Evolutionary conservation across 352 stramenopile species (phyloP), one percentile per base, ranked within the genome.

Genomic region (Phytophthora hibernalis): DNA sequence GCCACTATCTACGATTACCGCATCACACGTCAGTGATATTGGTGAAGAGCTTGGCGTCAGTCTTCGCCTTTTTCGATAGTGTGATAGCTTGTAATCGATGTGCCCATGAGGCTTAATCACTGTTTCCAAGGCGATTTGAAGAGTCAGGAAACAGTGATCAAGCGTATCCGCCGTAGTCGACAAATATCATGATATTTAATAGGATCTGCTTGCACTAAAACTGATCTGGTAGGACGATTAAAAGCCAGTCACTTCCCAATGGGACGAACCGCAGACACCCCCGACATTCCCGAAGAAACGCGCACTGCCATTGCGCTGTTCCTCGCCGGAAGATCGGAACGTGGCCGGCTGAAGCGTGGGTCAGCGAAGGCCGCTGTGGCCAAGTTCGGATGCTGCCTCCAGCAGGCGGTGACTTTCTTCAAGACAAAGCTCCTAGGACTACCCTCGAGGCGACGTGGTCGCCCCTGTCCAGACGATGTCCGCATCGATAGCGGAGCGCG

Each of bases 1-100:
- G 22, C 28, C 42, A 20, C n/a, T 35, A 20, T 61, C 53, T 43
- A 61, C 26, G 4, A 26, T 26, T 16, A n/a, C 18, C 18, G 40
- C 28, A 21, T 44, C 37, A 15, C 37, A 44, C 16, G n/a, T 44
- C 6, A 44, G 16, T 11, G 37, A 44, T 38, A 5, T 16, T 38
- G 31, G 31, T 16, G 31, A 16, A 13, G 31, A 38, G 13, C 22
- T 42, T n/a, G 38, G 15, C 16, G 28, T 1, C 16, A 53, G 38
- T 22, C 40, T 40, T 30, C 38, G 42, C 20, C 18, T 37, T 20
- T n/a, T 51, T 31, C 53, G 15, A 44, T 53, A 61, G 28, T 61
- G 53, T n/a, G 24, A 24, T 15, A 61, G 53, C 28, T 52, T 53
- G n/a, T 61, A 61, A 37, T 61, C 28, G 40, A 53, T 61, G 40